Conservation (phyloP, 352 stramenopile genomes). For the Hyaloperonospora arabidopsidis region DNA sequence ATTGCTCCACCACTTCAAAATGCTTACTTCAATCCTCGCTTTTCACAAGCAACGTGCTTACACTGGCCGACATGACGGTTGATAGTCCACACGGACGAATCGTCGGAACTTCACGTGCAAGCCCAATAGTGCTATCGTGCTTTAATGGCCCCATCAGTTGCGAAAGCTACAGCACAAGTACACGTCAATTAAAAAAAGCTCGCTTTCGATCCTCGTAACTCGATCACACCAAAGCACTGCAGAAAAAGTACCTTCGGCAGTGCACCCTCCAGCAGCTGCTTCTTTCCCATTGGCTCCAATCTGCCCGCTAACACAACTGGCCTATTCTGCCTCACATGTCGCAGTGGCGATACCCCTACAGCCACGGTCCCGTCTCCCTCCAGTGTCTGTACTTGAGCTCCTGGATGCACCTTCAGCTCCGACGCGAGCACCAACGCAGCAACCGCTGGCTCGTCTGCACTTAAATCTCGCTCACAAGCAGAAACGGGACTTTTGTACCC, state of each 20-base stretch:
- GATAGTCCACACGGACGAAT: conserved; percentile 19
- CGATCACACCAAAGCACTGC: background rate
- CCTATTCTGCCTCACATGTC: no score
- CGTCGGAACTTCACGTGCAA: conserved; percentile 11
- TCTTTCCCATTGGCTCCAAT: no score
- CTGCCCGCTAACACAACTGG: no score
- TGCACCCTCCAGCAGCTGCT: conserved; percentile 17
- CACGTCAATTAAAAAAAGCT: background rate
- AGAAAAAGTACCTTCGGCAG: conserved; percentile 34
- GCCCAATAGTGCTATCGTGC: conserved; percentile 15
- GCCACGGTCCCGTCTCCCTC: conserved; percentile 16
- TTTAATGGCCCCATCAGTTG: conserved; percentile 12
- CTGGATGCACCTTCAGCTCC: no score
- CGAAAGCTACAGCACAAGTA: conserved; percentile 16
- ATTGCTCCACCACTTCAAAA: background rate
- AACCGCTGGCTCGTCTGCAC: conserved; percentile 6
- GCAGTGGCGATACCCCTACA: conserved; percentile 5
- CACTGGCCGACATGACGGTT: conserved; percentile 5
- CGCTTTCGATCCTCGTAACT: background rate
- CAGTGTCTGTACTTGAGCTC: no score
- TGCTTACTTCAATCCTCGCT: background rate
- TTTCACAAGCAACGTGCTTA: conserved; percentile 5
- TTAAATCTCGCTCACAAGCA: background rate
- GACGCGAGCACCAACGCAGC: conserved; percentile 1
- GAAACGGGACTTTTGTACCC: conserved; percentile 10